A percentile compares a stretch with the other conserved stretches of the same genome.
These are phyloP conservation scores for Sarocladium brachiariae DNA, from an alignment of 2,329 filamentous ascomycete species.

Conservation along the genomic window DNA sequence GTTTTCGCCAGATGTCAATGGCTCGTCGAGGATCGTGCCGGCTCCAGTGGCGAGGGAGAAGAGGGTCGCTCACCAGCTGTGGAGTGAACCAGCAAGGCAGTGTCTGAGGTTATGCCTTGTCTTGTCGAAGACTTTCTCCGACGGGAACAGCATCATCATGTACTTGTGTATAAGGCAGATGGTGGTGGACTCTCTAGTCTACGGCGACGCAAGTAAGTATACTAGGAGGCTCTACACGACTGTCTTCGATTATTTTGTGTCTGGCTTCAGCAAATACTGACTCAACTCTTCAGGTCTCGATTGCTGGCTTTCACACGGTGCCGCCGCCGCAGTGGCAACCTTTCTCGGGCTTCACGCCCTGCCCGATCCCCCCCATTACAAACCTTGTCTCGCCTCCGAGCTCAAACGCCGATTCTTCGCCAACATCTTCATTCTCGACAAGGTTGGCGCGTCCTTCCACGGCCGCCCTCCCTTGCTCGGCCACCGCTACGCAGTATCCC, in stretches of 20 bases:
- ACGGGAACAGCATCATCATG: conserved; percentile 26
- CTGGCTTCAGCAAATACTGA: neutral
- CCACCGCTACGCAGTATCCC: conserved; percentile 46
- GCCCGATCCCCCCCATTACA: conserved; percentile 14
- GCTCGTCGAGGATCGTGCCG: neutral
- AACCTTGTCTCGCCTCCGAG: conserved; percentile 24
- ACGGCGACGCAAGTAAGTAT: conserved; percentile 28
- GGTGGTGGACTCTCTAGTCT: conserved; percentile 25
- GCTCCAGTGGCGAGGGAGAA: neutral
- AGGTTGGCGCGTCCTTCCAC: conserved; percentile 42
- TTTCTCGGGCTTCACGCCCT: conserved; percentile 23
- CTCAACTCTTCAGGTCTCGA: conserved; percentile 17
- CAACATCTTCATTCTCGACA: conserved; percentile 38
- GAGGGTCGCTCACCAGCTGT: neutral
- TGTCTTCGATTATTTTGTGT: no score
- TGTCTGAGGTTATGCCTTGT: conserved; percentile 25
- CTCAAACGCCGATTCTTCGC: conserved; percentile 27
- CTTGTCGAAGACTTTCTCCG: conserved; percentile 14
- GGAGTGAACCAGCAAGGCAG: conserved; percentile 13
- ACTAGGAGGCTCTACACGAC: neutral
- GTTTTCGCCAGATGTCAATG: conserved; percentile 4
- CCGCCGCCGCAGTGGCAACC: conserved; percentile 22
- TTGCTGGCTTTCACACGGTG: conserved; percentile 26
- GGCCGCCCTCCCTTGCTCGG: conserved; percentile 47
- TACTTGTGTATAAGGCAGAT: conserved; percentile 23